Evolutionary conservation across 2,329 filamentous ascomycete genomes (phyloP).

Genomic region (Escovopsis sp.): DNA sequence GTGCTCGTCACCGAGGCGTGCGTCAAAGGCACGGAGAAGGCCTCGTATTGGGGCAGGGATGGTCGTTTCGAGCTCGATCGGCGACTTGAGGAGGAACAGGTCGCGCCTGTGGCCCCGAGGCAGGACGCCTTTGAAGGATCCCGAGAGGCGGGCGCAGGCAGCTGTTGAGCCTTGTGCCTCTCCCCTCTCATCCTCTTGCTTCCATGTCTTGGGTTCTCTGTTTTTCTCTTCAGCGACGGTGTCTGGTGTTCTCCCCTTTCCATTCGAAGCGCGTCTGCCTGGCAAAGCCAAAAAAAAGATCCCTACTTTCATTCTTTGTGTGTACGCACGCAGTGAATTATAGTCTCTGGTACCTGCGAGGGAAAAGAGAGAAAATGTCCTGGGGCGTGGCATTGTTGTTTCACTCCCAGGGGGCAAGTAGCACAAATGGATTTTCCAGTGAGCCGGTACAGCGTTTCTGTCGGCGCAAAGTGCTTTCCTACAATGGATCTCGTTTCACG

Average conservation of each 20-base stretch:
- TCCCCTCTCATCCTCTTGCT: too few relatives aligned
- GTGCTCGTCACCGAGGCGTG: slow-evolving; percentile 60
- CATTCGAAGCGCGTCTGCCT: too few relatives aligned
- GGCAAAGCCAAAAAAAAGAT: too few relatives aligned
- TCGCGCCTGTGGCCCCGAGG: slow-evolving; percentile 10
- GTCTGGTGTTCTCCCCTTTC: neutral
- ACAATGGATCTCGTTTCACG: too few relatives aligned
- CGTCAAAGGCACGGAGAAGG: slow-evolving; percentile 46
- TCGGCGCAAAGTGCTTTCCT: too few relatives aligned
- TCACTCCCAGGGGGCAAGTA: too few relatives aligned
- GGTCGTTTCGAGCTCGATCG: slow-evolving; percentile 55
- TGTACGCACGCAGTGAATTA: too few relatives aligned
- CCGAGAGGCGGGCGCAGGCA: slow-evolving; percentile 32
- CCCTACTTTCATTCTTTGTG: too few relatives aligned
- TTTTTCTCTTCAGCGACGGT: neutral
- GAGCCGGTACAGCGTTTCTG: too few relatives aligned
- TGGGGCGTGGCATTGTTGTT: neutral
- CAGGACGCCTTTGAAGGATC: slow-evolving; percentile 25
- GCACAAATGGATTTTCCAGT: too few relatives aligned
- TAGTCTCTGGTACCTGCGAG: slow-evolving; percentile 17
- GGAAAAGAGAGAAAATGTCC: slow-evolving; percentile 19
- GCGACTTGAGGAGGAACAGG: slow-evolving; percentile 49
- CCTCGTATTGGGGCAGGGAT: slow-evolving; percentile 52
- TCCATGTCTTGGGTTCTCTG: neutral
- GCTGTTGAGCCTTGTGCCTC: slow-evolving; percentile 20